These are phyloP conservation scores for Aphanoascus verrucosus DNA, from an alignment of 2,329 filamentous ascomycete genomes.

Conservation along the genomic window DNA sequence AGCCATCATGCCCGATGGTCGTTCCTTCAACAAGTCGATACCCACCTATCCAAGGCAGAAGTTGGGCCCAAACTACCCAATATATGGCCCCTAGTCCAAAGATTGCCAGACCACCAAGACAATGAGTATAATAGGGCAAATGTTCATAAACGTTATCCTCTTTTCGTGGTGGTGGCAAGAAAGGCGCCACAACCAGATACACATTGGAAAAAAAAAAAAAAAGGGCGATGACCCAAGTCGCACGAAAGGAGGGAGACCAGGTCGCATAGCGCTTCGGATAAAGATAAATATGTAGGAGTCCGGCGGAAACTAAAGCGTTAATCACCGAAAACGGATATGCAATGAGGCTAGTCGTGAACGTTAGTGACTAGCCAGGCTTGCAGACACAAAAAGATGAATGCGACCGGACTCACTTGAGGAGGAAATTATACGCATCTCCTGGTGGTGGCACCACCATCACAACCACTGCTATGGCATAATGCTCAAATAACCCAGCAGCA, in stretches of 20 bases:
- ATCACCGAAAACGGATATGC: slow-evolving; percentile 37
- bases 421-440: slow-evolving; percentile 58
- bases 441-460: slow-evolving; percentile 57
- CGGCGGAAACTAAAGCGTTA: slow-evolving; percentile 43
- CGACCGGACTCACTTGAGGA: slow-evolving; percentile 29
- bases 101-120: slow-evolving; percentile 42
- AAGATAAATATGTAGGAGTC: slow-evolving; percentile 40
- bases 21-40: slow-evolving; percentile 48
- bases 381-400: neutral
- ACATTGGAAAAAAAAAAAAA: slow-evolving; percentile 46
- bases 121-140: slow-evolving; percentile 46
- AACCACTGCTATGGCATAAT: slow-evolving; percentile 55
- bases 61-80: slow-evolving; percentile 42
- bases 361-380: no score
- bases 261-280: slow-evolving; percentile 31
- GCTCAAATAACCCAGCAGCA: slow-evolving; percentile 48
- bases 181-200: slow-evolving; percentile 44
- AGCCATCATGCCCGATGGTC: slow-evolving; percentile 50
- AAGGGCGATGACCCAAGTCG: slow-evolving; percentile 40
- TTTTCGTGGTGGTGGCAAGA: slow-evolving; percentile 38
- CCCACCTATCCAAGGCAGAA: slow-evolving; percentile 35
- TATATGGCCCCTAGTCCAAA: slow-evolving; percentile 43
- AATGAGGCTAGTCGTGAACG: slow-evolving; percentile 18
- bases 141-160: slow-evolving; percentile 43
- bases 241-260: slow-evolving; percentile 42